These are phyloP conservation scores for Brassica balearica DNA, from an alignment of 441 rosid genomes.

Conservation along the genomic window DNA sequence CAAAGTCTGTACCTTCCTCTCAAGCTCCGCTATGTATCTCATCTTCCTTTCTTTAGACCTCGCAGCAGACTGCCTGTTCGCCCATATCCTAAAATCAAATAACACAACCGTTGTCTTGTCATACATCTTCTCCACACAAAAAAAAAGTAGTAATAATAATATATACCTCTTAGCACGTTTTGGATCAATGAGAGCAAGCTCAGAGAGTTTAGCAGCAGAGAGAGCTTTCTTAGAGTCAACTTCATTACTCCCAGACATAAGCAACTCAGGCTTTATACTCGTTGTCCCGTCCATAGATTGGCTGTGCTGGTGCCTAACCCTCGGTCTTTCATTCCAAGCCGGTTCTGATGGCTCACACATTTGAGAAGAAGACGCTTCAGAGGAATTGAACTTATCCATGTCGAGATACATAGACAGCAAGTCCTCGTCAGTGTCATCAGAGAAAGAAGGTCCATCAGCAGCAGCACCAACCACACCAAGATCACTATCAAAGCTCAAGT, in stretches of 20 bases:
- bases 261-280: slow-evolving; percentile 87
- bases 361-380: slow-evolving; percentile 74
- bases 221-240: slow-evolving; percentile 90
- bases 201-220: slow-evolving; percentile 98
- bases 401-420: slow-evolving; percentile 84
- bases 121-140: not conserved
- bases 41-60: not conserved
- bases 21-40: not conserved
- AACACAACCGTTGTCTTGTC: not conserved
- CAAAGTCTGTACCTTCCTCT: slow-evolving; percentile 1
- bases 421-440: slow-evolving; percentile 84
- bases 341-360: slow-evolving; percentile 63
- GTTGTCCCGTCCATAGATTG: slow-evolving; percentile 97
- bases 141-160: not conserved
- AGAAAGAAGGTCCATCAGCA: slow-evolving; percentile 77
- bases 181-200: slow-evolving; percentile 97
- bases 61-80: slow-evolving; percentile 10
- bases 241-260: slow-evolving; percentile 72
- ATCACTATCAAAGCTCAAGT: slow-evolving; percentile 93
- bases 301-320: slow-evolving; percentile 94
- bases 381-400: slow-evolving; percentile 91
- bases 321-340: slow-evolving; percentile 63
- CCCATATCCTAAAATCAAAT: not conserved
- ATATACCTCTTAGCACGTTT: slow-evolving; percentile 61
- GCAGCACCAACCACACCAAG: slow-evolving; percentile 82